These are phyloP conservation scores for Aspergillus aculeatus DNA, from an alignment of 2,329 filamentous ascomycete species.

Conservation along the genomic window DNA sequence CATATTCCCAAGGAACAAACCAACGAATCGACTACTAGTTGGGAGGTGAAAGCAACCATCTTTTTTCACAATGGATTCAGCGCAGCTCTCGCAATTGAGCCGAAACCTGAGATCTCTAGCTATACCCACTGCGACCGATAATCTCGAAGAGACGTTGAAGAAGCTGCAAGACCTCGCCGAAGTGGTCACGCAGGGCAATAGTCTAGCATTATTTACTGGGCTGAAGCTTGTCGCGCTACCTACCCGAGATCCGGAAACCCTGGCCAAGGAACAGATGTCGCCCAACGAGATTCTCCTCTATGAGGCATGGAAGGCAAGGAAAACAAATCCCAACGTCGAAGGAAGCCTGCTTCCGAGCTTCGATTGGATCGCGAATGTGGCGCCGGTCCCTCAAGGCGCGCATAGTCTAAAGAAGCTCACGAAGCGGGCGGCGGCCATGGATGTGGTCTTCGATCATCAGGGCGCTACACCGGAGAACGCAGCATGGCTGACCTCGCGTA, in stretches of 20 bases:
- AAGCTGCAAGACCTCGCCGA: constrained; percentile 19
- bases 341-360: constrained; percentile 10
- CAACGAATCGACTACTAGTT: not conserved
- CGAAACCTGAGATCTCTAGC: constrained; percentile 12
- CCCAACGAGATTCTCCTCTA: constrained; percentile 15
- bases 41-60: not conserved
- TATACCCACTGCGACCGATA: constrained; percentile 16
- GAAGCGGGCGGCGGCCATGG: constrained; percentile 22
- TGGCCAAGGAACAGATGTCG: constrained; percentile 17
- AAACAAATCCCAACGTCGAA: not conserved
- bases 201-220: constrained; percentile 22
- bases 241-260: constrained; percentile 10
- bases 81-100: constrained; percentile 5
- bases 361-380: constrained; percentile 19
- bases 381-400: constrained; percentile 16
- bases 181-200: constrained; percentile 17
- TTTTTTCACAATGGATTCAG: constrained; percentile 1
- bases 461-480: constrained; percentile 27
- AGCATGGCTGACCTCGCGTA: constrained; percentile 23
- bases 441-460: constrained; percentile 20
- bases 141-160: constrained; percentile 17
- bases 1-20: not conserved
- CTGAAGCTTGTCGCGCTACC: constrained; percentile 11
- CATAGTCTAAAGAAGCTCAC: constrained; percentile 21
- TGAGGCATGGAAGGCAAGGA: constrained; percentile 15